Evolutionary conservation across 2,329 filamentous ascomycete genomes (phyloP), one percentile per base, ranked within the genome.

Genomic region (Phialophora expanda): DNA sequence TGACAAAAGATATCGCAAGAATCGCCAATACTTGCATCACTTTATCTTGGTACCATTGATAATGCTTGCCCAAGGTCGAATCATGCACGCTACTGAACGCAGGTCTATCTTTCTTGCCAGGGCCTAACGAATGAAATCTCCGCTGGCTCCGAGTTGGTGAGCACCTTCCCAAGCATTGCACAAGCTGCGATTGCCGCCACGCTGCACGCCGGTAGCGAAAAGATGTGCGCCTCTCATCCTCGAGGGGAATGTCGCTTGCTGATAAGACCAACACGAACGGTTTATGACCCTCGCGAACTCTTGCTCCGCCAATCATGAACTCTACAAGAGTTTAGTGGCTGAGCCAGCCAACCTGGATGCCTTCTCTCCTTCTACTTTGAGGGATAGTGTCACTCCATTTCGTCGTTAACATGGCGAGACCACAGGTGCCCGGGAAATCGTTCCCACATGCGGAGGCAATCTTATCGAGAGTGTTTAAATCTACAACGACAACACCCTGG

Each of bases 351-450:
- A 17, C 44, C 17, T 50, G 38, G 26, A 12, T n/a, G 17, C n/a
- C 4, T 24, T 50, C 32, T 53, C 58, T 53, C 58, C 58, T 61
- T 50, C 58, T 41, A 26, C 2, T 61, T 61, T 46, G 58, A 61
- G 58, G 46, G 24, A 28, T 53, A 34, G 58, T 28, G 30, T 34
- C 56, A 20, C 26, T 12, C 17, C 56, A 7, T 50, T 5, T 32
- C 22, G 11, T n/a, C 30, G 56, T 44, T 8, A 50, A 26, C n/a
- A 28, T 59, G 28, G 41, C 44, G 30, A 22, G 24, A 46, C 30
- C 26, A 20, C 41, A 8, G 17, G 7, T 28, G 12, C 30, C 56
- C 38, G 46, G 41, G 26, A 48, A 30, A 48, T 59, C 46, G 58
- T 32, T 24, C 5, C 48, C 14, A 22, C 46, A 24, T 61, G 38